Percentiles rank a stretch among this genome's conserved stretches.
Conservation (phyloP, 2,329 filamentous ascomycete species). For the Samsoniella hepiali region DNA sequence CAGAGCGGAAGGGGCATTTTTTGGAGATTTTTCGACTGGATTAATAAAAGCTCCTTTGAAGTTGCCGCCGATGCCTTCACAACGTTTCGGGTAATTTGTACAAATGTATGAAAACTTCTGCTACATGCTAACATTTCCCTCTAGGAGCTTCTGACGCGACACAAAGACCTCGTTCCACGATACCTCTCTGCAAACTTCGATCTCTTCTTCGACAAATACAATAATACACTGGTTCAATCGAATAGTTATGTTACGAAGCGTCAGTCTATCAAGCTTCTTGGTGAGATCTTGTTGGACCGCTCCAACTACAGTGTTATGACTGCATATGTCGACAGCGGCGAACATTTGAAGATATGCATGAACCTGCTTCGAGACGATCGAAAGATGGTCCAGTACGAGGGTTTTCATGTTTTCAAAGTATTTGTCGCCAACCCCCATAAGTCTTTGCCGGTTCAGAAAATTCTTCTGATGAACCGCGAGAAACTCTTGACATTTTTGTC, state of each 20-base stretch:
- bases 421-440: slow-evolving; percentile 99
- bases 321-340: slow-evolving; percentile 88
- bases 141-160: slow-evolving; percentile 88
- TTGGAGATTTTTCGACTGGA: slow-evolving; percentile 97
- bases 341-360: slow-evolving; percentile 98
- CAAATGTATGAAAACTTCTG: neutral
- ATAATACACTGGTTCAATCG: slow-evolving; percentile 80
- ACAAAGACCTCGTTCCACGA: slow-evolving; percentile 85
- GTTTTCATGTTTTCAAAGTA: slow-evolving; percentile 99
- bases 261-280: slow-evolving; percentile 95
- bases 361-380: slow-evolving; percentile 91
- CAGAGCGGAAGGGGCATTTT: slow-evolving; percentile 84
- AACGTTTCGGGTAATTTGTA: slow-evolving; percentile 72
- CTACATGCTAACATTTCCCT: neutral
- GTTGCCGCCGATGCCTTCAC: slow-evolving; percentile 97
- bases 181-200: slow-evolving; percentile 91
- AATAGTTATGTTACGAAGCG: slow-evolving; percentile 97
- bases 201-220: slow-evolving; percentile 88
- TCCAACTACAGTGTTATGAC: slow-evolving; percentile 99
- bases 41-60: slow-evolving; percentile 94
- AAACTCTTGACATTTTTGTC: slow-evolving; percentile 85
- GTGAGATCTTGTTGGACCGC: slow-evolving; percentile 89
- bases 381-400: slow-evolving; percentile 99
- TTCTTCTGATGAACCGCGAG: slow-evolving; percentile 93
- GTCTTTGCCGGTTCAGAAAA: slow-evolving; percentile 91